Evolutionary conservation across 225 moss, liverwort and hornwort genomes (phyloP), one percentile per base, ranked within the genome.

Genomic region (Anthoceros angustus): DNA sequence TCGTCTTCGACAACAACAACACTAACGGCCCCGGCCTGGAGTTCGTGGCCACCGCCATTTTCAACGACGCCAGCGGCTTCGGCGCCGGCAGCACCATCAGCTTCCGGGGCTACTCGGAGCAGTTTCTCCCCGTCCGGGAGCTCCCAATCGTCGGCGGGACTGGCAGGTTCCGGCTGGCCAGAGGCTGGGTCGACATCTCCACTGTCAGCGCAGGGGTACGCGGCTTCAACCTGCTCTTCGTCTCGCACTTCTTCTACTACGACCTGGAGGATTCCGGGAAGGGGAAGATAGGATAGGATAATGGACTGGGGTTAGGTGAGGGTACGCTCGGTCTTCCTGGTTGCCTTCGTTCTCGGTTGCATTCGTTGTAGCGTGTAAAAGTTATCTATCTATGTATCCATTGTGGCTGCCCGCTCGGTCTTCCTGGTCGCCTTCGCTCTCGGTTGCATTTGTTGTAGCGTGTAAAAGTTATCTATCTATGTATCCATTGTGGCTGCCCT

Each of bases 1-100:
- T 76, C 67, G 74, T 80, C 16, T 77, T 80, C 74, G 70, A 74
- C 64, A 65, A 76, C 48, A 42, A 76, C 71, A 62, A 42, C 26
- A 9, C 25, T 18, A 24, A 42, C 41, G 61, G 60, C 12, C 26
- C 77, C 12, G 67, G 61, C 64, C 61, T 80, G 8, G 74, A 80
- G 66, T 80, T 80, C 49, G 74, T 77, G 12, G 77, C 71, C 71
- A 80, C 80, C 9, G 80, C 77, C 9, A 74, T 77, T 8, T 80
- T 80, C 62, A 70, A 66, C 48, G 67, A 66, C 0, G 64, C 71
- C 62, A 80, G 80, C 46, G 80, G 80, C 18, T 74, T 60, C 67
- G 48, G 49, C 3, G 32, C 32, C 32, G 77, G 80, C 32, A 77
- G 74, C 70, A 80, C 77, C 39, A 12, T 76, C 40, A 80, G 67